Conservation (phyloP, 192 early-diverging fungal species). For the Mortierella claussenii region DNA sequence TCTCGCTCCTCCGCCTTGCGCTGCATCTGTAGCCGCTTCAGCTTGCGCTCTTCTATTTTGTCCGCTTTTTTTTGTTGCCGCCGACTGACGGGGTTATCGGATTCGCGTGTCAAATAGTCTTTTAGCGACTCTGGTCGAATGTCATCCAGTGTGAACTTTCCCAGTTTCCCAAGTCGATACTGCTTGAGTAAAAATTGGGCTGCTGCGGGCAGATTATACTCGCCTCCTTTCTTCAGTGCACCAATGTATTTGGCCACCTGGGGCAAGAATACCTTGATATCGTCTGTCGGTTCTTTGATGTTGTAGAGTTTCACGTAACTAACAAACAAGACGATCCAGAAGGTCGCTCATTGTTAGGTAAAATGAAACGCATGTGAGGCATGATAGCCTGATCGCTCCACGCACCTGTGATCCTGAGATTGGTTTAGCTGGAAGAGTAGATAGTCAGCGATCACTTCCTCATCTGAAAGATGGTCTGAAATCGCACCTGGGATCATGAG, state of each 20-base stretch:
- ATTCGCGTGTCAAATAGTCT: constrained; percentile 56
- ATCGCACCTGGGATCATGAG: constrained; percentile 67
- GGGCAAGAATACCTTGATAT: constrained; percentile 71
- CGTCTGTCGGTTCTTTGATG: constrained; percentile 74
- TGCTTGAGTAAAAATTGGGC: constrained; percentile 77
- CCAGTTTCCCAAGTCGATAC: constrained; percentile 88
- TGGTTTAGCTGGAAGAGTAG: constrained; percentile 88
- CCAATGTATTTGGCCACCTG: constrained; percentile 75
- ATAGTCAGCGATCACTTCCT: constrained; percentile 89
- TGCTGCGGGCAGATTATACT: constrained; percentile 72
- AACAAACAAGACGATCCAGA: background rate
- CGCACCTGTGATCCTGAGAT: constrained; percentile 58
- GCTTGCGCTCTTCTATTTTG: constrained; percentile 58
- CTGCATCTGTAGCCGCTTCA: constrained; percentile 25
- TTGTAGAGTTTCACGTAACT: constrained; percentile 67
- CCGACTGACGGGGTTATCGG: constrained; percentile 34
- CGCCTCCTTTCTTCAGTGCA: constrained; percentile 72
- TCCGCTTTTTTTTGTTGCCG: constrained; percentile 60
- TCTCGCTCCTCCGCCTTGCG: constrained; percentile 35
- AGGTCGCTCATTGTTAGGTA: no score
- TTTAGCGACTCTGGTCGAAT: constrained; percentile 61
- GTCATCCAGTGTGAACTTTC: constrained; percentile 86
- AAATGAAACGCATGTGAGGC: background rate
- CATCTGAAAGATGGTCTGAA: constrained; percentile 84
- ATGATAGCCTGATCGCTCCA: no score